Evolutionary conservation across 2,329 filamentous ascomycete genomes (phyloP).

Genomic region (Leptographium galeiforme): DNA sequence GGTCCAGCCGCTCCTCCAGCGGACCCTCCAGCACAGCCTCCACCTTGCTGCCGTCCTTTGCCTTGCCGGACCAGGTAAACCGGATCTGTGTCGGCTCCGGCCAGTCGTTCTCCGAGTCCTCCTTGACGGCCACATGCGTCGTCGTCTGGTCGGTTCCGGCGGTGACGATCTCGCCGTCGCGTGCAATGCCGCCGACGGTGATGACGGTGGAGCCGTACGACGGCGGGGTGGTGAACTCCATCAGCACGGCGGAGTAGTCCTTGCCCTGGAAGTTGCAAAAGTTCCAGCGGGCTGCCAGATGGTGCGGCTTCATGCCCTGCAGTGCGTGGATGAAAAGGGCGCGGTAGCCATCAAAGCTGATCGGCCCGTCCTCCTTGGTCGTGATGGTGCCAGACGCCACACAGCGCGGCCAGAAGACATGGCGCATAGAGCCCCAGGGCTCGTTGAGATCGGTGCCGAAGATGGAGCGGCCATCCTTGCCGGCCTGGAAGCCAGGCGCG

Average conservation of each 20-base stretch:
- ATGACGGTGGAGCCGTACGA: conserved; percentile 83
- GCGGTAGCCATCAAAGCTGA: conserved; percentile 73
- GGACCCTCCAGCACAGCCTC: conserved; percentile 55
- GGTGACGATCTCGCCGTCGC: conserved; percentile 65
- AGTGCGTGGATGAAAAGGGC: conserved; percentile 74
- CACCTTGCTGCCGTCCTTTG: conserved; percentile 61
- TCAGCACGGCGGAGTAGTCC: conserved; percentile 75
- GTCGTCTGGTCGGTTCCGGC: conserved; percentile 54
- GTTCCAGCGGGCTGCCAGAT: conserved; percentile 85
- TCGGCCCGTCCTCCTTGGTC: conserved; percentile 63
- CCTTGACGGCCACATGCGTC: conserved; percentile 54
- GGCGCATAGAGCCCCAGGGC: conserved; percentile 87
- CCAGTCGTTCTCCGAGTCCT: conserved; percentile 74
- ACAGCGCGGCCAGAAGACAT: conserved; percentile 90
- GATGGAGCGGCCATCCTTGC: conserved; percentile 68
- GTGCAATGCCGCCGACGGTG: conserved; percentile 68
- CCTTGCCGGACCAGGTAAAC: conserved; percentile 67
- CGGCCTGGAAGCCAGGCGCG: conserved; percentile 71
- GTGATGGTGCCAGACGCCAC: conserved; percentile 69
- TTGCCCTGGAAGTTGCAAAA: conserved; percentile 86
- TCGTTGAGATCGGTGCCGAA: conserved; percentile 76
- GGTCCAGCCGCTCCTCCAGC: conserved; percentile 59
- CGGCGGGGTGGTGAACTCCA: conserved; percentile 90
- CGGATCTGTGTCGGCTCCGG: conserved; percentile 66
- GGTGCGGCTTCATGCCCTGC: conserved; percentile 98